A percentile compares a stretch with the other conserved stretches of the same genome.
Evolutionary conservation across 129 eudicot species (phyloP).

Genomic region (Escallonia herrerae): DNA sequence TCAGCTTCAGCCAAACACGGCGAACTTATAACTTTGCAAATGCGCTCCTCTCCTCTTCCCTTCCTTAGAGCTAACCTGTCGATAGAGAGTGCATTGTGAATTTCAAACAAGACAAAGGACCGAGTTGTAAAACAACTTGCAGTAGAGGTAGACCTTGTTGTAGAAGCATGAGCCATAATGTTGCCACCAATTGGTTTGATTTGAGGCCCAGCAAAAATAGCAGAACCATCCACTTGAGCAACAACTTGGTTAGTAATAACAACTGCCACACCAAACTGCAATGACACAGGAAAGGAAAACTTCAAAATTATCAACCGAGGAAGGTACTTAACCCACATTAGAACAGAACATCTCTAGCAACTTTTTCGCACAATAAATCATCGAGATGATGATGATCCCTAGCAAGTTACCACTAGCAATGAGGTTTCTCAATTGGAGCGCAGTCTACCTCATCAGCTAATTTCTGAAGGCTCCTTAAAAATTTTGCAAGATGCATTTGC

Average conservation of each 20-base stretch:
- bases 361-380: not conserved
- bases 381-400: not conserved
- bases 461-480: constrained; percentile 92
- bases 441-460: constrained; percentile 79
- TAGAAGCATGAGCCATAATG: constrained; percentile 97
- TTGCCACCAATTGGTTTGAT: constrained; percentile 93
- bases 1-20: constrained; percentile 97
- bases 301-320: not conserved
- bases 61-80: constrained; percentile 77
- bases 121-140: not conserved
- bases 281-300: not conserved
- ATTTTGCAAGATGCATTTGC: constrained; percentile 97
- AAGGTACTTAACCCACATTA: not conserved
- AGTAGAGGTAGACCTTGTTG: constrained; percentile 56
- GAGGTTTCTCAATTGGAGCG: not conserved
- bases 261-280: constrained; percentile 88
- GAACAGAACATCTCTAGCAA: not conserved
- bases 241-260: constrained; percentile 96
- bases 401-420: not conserved
- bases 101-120: not conserved
- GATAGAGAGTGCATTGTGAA: not conserved
- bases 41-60: constrained; percentile 92
- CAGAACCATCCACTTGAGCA: constrained; percentile 97
- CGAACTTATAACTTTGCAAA: constrained; percentile 90
- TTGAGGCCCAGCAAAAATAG: constrained; percentile 90